A percentile compares a stretch with the other conserved stretches of the same genome.
phyloP scores from a whole-genome alignment of 352 stramenopile genomes.

The Phytophthora idaei region DNA sequence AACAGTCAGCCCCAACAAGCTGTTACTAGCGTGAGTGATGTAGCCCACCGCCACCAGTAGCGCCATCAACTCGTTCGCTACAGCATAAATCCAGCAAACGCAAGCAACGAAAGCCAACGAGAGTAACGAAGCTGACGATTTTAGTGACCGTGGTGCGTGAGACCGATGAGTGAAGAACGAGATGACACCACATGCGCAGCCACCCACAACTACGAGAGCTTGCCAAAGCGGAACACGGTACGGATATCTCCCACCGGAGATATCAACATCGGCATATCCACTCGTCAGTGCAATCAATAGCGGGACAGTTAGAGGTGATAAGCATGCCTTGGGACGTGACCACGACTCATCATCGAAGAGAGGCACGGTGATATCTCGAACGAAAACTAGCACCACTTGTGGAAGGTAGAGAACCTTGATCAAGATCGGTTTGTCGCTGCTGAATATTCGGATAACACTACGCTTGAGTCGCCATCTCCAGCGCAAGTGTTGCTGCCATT shows the following conservation, averaged over 20 bases:
- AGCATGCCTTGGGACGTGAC: constrained; percentile 82
- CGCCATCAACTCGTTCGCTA: constrained; percentile 88
- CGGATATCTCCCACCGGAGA: constrained; percentile 22
- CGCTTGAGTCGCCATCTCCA: constrained; percentile 74
- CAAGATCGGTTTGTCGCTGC: constrained; percentile 45
- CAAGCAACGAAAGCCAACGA: constrained; percentile 80
- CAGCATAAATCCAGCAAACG: constrained; percentile 92
- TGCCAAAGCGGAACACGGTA: constrained; percentile 52
- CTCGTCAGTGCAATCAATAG: constrained; percentile 83
- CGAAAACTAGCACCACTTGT: constrained; percentile 51
- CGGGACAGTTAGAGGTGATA: constrained; percentile 86
- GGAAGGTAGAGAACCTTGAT: constrained; percentile 61
- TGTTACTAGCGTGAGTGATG: constrained; percentile 81
- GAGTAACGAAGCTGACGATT: constrained; percentile 62
- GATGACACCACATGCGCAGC: constrained; percentile 61
- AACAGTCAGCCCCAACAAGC: constrained; percentile 77
- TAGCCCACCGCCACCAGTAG: constrained; percentile 76
- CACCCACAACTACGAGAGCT: constrained; percentile 31
- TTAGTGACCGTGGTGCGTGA: constrained; percentile 53
- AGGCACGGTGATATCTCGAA: constrained; percentile 74
- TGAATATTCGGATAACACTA: constrained; percentile 49
- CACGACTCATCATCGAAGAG: constrained; percentile 71
- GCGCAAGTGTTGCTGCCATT: constrained; percentile 75
- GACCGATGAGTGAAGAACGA: constrained; percentile 74
- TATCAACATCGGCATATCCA: constrained; percentile 38